Evolutionary conservation across 2,329 filamentous ascomycete species (phyloP).

Genomic region (Polytolypa hystricis): DNA sequence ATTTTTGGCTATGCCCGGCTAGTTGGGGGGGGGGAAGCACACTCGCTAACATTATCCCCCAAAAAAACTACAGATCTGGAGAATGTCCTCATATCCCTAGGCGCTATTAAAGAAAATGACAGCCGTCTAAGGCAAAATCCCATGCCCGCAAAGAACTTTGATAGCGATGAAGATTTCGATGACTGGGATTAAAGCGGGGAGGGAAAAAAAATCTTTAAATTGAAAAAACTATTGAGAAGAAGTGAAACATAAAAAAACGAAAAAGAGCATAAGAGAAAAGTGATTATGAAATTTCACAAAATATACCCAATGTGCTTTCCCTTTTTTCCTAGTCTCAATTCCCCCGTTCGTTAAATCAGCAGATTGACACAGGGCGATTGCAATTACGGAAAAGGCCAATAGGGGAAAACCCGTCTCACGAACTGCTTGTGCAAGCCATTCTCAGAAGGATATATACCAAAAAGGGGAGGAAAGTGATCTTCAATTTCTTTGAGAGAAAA

Average conservation of each 20-base stretch:
- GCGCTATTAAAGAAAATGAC: constrained; percentile 68
- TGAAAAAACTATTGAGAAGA: constrained; percentile 4
- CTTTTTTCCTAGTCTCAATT: background rate
- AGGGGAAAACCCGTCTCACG: too few relatives aligned
- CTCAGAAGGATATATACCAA: too few relatives aligned
- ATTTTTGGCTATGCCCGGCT: background rate
- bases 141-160: constrained; percentile 42
- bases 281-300: background rate
- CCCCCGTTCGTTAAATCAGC: too few relatives aligned
- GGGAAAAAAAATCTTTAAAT: constrained; percentile 3
- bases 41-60: constrained; percentile 1
- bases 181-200: constrained; percentile 51
- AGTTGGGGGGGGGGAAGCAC: background rate
- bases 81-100: constrained; percentile 67
- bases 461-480: too few relatives aligned
- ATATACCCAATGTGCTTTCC: background rate
- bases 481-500: too few relatives aligned
- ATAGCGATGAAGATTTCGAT: constrained; percentile 42
- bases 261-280: background rate
- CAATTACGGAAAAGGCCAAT: too few relatives aligned
- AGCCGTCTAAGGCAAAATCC: constrained; percentile 54
- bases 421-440: too few relatives aligned
- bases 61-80: constrained; percentile 58
- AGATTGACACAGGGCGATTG: too few relatives aligned
- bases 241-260: too few relatives aligned